A percentile compares a stretch with the other conserved stretches of the same genome.
phyloP scores from a whole-genome alignment of 2,329 filamentous ascomycete genomes.

The Colletotrichum phormii region DNA sequence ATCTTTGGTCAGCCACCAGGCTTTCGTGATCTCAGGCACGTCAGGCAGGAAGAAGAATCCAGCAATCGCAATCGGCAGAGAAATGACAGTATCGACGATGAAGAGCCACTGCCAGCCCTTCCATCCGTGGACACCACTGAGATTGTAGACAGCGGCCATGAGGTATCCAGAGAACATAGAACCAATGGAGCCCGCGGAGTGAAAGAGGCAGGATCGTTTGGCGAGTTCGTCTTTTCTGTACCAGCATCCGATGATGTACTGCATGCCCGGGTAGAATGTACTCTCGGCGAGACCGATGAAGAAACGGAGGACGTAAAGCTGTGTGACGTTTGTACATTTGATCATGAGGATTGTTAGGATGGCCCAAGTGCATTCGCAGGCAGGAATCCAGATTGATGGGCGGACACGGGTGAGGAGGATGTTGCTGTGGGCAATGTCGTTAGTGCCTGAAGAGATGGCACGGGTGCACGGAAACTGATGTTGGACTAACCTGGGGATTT shows the following conservation, averaged over 20 bases:
- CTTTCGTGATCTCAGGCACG: conserved; percentile 35
- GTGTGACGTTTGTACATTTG: conserved; percentile 49
- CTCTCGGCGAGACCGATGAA: conserved; percentile 46
- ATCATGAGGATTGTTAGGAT: conserved; percentile 47
- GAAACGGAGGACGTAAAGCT: conserved; percentile 45
- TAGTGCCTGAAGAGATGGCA: conserved; percentile 23
- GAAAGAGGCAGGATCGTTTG: conserved; percentile 45
- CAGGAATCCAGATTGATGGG: conserved; percentile 46
- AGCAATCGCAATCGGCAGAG: conserved; percentile 39
- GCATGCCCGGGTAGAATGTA: conserved; percentile 41
- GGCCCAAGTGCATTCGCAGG: conserved; percentile 46
- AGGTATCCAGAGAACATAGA: conserved; percentile 48
- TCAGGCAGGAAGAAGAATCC: conserved; percentile 41
- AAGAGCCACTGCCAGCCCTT: conserved; percentile 54
- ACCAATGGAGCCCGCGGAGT: conserved; percentile 40
- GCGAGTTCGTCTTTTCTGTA: conserved; percentile 45
- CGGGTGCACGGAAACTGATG: no score
- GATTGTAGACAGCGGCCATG: conserved; percentile 50
- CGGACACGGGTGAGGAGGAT: conserved; percentile 47
- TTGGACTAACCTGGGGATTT: conserved; percentile 38
- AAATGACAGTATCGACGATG: conserved; percentile 50
- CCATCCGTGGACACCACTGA: conserved; percentile 47
- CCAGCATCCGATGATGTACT: conserved; percentile 45
- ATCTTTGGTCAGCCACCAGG: conserved; percentile 44
- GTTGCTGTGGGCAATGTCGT: conserved; percentile 41